Evolutionary conservation across 2,329 filamentous ascomycete genomes (phyloP), one percentile per base, ranked within the genome.

Genomic region (Ceratocystis cubensis): DNA sequence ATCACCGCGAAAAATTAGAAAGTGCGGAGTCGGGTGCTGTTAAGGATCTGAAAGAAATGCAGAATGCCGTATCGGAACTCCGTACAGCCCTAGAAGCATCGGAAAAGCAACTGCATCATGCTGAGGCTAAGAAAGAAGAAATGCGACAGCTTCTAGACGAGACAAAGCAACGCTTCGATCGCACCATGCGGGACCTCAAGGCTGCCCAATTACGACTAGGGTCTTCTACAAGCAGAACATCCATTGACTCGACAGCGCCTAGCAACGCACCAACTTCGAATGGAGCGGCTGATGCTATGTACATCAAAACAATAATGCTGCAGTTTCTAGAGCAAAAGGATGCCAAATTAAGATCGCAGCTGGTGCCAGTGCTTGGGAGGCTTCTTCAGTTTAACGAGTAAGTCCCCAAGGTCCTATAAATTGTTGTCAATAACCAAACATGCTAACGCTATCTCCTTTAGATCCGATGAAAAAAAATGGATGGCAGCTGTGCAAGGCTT

Each of bases 291-390:
- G 83, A 86, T 68, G 78, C 79, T 46, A 81, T 84, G 69, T 93
- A 94, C 72, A 76, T 93, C 65, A 92, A 91, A 80, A 91, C 89
- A 7, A 88, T 93, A 65, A 75, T 94, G 71, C 75, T 94, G 70
- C 88, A 92, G 75, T 93, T 93, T 74, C 75, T 94, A 70, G 88
- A 92, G 78, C 86, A 89, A 70, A 89, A 85, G 76, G 89, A 93
- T 73, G 88, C 86, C 74, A 88, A 84, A 77, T 78, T 89, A 71
- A 83, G 90, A 71, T 81, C 84, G 69, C 88, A 91, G 78, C 79
- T 93, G 70, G 86, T 94, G 66, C 88, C 88, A 0, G 88, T 92
- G 44, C 74, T 94, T 71, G 87, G 86, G 37, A 87, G 88, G 80
- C 76, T 93, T 73, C 76, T 94, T 72, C 84, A 85, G 69, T 91